Conservation (phyloP, 768 basidiomycete genomes). For the Xerocomus potaroensis region DNA sequence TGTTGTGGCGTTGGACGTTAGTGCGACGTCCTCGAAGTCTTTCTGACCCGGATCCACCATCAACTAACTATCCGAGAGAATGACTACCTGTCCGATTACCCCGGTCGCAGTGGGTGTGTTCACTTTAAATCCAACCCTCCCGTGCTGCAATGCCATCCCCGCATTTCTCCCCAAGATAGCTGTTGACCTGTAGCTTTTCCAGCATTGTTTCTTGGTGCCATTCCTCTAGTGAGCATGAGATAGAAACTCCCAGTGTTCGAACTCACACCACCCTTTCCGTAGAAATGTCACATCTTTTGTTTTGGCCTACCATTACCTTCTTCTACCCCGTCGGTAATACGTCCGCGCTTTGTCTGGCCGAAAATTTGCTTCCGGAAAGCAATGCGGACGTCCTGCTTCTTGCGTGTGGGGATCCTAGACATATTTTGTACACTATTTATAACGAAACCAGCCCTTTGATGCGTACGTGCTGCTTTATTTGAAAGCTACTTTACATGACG, state of each 20-base stretch:
- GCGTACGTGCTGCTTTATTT: constrained; percentile 1
- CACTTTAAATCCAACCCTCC: neutral
- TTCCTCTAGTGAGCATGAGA: neutral
- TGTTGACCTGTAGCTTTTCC: neutral
- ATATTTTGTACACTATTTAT: constrained; percentile 46
- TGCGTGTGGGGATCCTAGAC: constrained; percentile 54
- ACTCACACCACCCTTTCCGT: neutral
- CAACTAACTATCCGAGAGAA: neutral
- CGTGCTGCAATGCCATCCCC: neutral
- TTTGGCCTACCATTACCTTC: constrained; percentile 26
- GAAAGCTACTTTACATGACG: neutral
- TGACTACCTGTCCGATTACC: neutral
- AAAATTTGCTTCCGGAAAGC: constrained; percentile 42
- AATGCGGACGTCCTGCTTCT: constrained; percentile 40
- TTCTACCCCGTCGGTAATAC: constrained; percentile 63
- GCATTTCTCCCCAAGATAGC: neutral
- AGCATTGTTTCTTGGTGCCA: neutral
- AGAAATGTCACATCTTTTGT: constrained; percentile 17
- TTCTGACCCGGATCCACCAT: neutral
- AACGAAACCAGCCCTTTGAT: constrained; percentile 8
- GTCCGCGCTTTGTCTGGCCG: constrained; percentile 45
- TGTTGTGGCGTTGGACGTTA: neutral
- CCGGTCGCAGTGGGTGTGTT: neutral
- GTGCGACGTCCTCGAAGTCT: neutral
- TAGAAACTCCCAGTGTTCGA: neutral